These are phyloP conservation scores for Strobilomyces dryophilus DNA, from an alignment of 768 basidiomycete species.

Conservation along the genomic window DNA sequence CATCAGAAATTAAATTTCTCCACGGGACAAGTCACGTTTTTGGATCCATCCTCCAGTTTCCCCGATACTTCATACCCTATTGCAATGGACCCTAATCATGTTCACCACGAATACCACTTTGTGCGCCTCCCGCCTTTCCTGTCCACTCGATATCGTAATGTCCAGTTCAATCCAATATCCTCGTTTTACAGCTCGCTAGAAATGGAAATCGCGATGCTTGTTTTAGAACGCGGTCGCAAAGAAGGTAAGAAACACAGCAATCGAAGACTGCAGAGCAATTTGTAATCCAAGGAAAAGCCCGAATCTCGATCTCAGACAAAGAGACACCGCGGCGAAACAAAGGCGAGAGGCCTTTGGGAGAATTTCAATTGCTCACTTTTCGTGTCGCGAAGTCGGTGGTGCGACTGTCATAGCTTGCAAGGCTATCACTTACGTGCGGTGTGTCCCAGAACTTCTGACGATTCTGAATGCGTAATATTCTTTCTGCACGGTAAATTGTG, in stretches of 20 bases:
- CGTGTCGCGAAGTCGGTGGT: slow-evolving; percentile 11
- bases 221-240: slow-evolving; percentile 7
- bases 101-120: slow-evolving; percentile 11
- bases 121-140: not conserved
- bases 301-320: slow-evolving; percentile 10
- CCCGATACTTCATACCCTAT: slow-evolving; percentile 11
- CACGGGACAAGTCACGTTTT: slow-evolving; percentile 10
- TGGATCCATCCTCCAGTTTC: not conserved
- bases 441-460: slow-evolving; percentile 6
- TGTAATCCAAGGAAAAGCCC: slow-evolving; percentile 12
- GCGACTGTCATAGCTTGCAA: slow-evolving; percentile 18
- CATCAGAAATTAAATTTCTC: slow-evolving; percentile 3
- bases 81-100: slow-evolving; percentile 19
- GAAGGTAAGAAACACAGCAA: slow-evolving; percentile 11
- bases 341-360: slow-evolving; percentile 4
- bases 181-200: slow-evolving; percentile 1
- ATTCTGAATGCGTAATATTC: slow-evolving; percentile 11
- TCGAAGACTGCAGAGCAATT: slow-evolving; percentile 17
- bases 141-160: slow-evolving; percentile 17
- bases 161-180: slow-evolving; percentile 9
- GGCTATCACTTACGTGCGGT: slow-evolving; percentile 25
- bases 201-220: slow-evolving; percentile 11
- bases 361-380: slow-evolving; percentile 10
- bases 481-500: slow-evolving; percentile 8
- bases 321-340: slow-evolving; percentile 25